Percentiles rank a stretch among this genome's conserved stretches.
phyloP scores from a whole-genome alignment of 2,329 filamentous ascomycete species.

The Dactylellina drechsleri region DNA sequence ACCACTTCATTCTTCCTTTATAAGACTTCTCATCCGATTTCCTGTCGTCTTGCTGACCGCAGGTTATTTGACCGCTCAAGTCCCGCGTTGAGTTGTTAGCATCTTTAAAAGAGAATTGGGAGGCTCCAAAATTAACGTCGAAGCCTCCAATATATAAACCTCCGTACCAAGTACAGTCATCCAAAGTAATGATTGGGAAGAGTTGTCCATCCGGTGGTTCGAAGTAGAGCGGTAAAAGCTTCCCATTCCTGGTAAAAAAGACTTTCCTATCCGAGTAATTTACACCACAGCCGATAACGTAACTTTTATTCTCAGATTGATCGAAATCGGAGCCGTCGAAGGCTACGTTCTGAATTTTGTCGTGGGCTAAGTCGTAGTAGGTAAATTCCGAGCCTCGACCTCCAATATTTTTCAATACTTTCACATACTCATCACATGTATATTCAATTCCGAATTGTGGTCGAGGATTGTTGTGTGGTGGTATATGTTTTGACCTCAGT shows the following conservation, averaged over 20 bases:
- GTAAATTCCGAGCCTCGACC: too few species aligned
- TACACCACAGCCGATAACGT: slow-evolving; percentile 19
- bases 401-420: background rate
- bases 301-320: background rate
- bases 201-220: background rate
- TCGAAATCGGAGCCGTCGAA: too few species aligned
- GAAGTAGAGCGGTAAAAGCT: slow-evolving; percentile 3
- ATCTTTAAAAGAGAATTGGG: slow-evolving; percentile 3
- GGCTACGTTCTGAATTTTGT: too few species aligned
- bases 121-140: slow-evolving; percentile 14
- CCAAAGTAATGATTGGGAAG: background rate
- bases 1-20: background rate
- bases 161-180: background rate
- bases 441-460: slow-evolving; percentile 9
- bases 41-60: too few species aligned
- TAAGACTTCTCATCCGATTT: background rate
- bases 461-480: background rate
- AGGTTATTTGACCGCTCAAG: slow-evolving; percentile 1
- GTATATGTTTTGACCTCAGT: background rate
- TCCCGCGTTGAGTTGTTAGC: background rate
- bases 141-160: background rate
- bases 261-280: slow-evolving; percentile 6
- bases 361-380: too few species aligned
- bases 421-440: background rate
- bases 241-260: slow-evolving; percentile 32